phyloP scores from a whole-genome alignment of 1,284 basidiomycete genomes.

The Apiotrichum brassicae region DNA sequence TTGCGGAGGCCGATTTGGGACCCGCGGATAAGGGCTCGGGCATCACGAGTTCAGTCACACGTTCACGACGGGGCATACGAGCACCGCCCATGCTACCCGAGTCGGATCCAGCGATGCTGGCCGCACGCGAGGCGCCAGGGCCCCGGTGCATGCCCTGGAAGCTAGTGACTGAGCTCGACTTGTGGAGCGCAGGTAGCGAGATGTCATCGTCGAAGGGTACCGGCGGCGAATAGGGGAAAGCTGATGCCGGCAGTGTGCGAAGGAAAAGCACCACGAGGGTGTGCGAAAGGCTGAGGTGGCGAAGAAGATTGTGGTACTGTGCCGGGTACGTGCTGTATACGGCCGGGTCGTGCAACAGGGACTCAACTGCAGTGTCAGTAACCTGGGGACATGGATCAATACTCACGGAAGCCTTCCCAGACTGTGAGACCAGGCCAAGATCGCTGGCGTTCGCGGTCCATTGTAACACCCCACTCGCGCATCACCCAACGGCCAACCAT shows the following conservation, averaged over 20 bases:
- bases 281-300: conserved; percentile 44
- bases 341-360: conserved; percentile 41
- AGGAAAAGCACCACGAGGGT: conserved; percentile 44
- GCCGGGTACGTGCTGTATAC: conserved; percentile 43
- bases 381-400: not conserved
- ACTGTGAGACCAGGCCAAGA: conserved; percentile 46
- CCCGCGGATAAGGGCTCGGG: conserved; percentile 39
- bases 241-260: conserved; percentile 33
- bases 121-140: conserved; percentile 22
- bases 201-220: conserved; percentile 45
- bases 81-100: conserved; percentile 9
- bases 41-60: conserved; percentile 45
- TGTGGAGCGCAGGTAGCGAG: conserved; percentile 17
- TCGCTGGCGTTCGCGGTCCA: conserved; percentile 28
- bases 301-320: conserved; percentile 40
- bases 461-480: conserved; percentile 38
- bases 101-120: conserved; percentile 30
- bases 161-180: conserved; percentile 30
- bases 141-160: conserved; percentile 10
- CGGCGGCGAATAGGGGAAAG: conserved; percentile 37
- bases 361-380: conserved; percentile 37
- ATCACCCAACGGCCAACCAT: conserved; percentile 44
- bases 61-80: conserved; percentile 35
- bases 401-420: conserved; percentile 48
- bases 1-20: not conserved